Percentiles rank a stretch among this genome's conserved stretches.
phyloP scores from a whole-genome alignment of 139 green algal genomes.

The Chlorella sp. region DNA sequence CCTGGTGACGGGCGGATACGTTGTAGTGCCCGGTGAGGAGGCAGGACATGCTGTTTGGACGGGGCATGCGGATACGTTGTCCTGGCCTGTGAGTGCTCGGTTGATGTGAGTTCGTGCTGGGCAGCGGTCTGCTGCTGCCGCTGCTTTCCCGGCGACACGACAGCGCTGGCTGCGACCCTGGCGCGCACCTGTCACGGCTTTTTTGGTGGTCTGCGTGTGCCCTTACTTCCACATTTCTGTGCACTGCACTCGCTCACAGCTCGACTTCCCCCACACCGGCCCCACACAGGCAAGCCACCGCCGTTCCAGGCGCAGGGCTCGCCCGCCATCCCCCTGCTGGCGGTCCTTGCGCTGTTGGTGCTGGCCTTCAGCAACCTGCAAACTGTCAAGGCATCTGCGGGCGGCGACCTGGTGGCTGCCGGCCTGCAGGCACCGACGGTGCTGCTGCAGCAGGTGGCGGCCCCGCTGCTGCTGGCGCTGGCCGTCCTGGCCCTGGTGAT shows the following conservation, averaged over 20 bases:
- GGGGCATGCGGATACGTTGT: constrained; percentile 1
- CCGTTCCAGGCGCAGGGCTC: constrained; percentile 53
- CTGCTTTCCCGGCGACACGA: too few species aligned
- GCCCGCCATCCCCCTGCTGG: constrained; percentile 45
- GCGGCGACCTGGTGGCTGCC: neutral
- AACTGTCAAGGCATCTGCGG: neutral
- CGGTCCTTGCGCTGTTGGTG: neutral
- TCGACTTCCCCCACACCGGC: neutral
- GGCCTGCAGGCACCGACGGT: neutral
- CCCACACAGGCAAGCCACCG: constrained; percentile 12
- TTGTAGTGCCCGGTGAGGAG: neutral
- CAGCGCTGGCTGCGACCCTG: too few species aligned
- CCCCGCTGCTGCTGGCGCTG: constrained; percentile 60
- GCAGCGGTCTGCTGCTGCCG: too few species aligned
- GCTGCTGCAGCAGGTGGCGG: constrained; percentile 51
- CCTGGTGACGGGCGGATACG: constrained; percentile 75
- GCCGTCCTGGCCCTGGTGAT: constrained; percentile 62
- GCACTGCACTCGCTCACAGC: neutral
- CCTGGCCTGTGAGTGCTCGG: neutral
- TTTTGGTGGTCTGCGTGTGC: too few species aligned
- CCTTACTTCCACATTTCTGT: neutral
- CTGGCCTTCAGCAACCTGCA: constrained; percentile 27
- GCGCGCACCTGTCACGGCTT: too few species aligned
- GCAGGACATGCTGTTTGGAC: too few species aligned
- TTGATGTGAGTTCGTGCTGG: too few species aligned